A percentile compares a stretch with the other conserved stretches of the same genome.
phyloP scores from a whole-genome alignment of 2,329 filamentous ascomycete genomes.

The Eutypa lata region DNA sequence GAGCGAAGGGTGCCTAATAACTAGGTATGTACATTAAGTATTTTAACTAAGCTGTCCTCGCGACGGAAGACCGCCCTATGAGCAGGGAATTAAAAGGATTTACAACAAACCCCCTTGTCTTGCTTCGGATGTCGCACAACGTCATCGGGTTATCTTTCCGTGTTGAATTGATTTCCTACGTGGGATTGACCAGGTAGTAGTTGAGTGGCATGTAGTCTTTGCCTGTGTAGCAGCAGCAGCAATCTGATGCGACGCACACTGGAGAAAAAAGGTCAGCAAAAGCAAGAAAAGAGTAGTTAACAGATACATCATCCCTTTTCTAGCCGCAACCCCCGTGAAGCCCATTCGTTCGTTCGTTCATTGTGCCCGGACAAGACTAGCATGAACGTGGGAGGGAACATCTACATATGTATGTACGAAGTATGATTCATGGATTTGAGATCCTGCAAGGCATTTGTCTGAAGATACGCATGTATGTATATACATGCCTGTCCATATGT shows the following conservation, averaged over 20 bases:
- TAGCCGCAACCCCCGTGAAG: too few species aligned
- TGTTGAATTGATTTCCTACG: not conserved
- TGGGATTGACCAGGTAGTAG: too few species aligned
- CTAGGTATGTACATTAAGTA: too few species aligned
- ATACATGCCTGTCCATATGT: too few species aligned
- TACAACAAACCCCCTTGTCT: not conserved
- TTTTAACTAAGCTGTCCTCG: too few species aligned
- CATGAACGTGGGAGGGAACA: too few species aligned
- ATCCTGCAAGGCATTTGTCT: not conserved
- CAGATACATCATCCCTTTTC: too few species aligned
- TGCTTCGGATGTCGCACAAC: not conserved
- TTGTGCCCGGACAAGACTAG: too few species aligned
- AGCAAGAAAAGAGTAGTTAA: not conserved
- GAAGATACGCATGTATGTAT: not conserved
- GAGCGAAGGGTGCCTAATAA: too few species aligned
- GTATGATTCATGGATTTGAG: not conserved
- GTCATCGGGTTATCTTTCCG: not conserved
- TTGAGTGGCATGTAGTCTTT: not conserved
- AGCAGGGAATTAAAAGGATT: too few species aligned
- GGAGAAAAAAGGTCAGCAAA: not conserved
- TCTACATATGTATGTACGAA: not conserved
- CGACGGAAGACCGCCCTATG: too few species aligned
- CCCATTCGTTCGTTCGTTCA: too few species aligned
- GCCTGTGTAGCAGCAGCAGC: not conserved
- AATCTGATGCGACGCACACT: not conserved